phyloP scores from a whole-genome alignment of 2,329 filamentous ascomycete genomes.

The Clonostachys rosea region DNA sequence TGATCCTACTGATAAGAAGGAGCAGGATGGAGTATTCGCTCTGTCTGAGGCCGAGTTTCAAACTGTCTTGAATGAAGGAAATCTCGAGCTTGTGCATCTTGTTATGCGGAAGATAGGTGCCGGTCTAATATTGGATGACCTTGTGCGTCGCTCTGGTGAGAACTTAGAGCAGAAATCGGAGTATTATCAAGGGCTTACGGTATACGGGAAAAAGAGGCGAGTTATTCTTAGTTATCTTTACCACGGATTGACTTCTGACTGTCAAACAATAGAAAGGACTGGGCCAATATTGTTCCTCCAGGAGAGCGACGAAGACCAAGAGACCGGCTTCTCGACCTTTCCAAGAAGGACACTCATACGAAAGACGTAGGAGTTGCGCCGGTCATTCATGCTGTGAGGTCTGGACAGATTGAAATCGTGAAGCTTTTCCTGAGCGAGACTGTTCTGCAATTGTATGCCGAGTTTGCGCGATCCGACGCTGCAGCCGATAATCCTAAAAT shows the following conservation, averaged over 20 bases:
- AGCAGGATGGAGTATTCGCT: constrained; percentile 23
- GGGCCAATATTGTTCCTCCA: constrained; percentile 2
- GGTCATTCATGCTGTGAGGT: constrained; percentile 51
- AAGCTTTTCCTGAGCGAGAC: constrained; percentile 76
- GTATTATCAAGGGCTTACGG: constrained; percentile 72
- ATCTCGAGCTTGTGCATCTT: constrained; percentile 52
- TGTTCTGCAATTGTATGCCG: constrained; percentile 61
- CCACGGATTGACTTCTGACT: background rate
- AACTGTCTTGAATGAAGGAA: constrained; percentile 39
- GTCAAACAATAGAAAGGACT: no score
- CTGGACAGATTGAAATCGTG: constrained; percentile 59
- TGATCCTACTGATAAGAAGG: constrained; percentile 25
- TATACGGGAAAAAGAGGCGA: constrained; percentile 66
- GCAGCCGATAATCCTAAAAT: constrained; percentile 59
- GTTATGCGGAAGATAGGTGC: constrained; percentile 64
- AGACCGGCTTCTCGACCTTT: constrained; percentile 68
- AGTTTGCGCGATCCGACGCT: constrained; percentile 57
- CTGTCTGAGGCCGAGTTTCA: constrained; percentile 35
- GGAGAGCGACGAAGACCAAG: constrained; percentile 12
- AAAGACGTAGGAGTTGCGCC: constrained; percentile 46
- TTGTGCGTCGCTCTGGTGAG: constrained; percentile 62
- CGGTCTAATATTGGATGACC: constrained; percentile 62
- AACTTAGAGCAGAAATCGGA: constrained; percentile 59
- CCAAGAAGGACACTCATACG: constrained; percentile 33
- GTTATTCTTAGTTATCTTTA: no score